Conservation (phyloP, 1,139 yeast genomes). For the Ogataea hybrid region DNA sequence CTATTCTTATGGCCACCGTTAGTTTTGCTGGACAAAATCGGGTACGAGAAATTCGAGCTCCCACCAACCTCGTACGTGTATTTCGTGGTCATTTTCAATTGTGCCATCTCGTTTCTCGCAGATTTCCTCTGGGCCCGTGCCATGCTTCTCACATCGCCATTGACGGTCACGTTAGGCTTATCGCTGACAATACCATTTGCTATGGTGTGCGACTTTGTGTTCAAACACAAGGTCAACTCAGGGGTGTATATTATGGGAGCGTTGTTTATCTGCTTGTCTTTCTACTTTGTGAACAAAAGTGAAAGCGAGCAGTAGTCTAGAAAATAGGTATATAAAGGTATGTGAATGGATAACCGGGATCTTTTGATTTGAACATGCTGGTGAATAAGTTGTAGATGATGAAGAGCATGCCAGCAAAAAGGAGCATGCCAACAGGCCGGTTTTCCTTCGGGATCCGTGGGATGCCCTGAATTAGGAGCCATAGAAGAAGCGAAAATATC, state of each 20-base stretch:
- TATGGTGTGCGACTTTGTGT: conserved; percentile 81
- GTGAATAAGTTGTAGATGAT: conserved; percentile 35
- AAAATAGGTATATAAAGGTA: conserved; percentile 16
- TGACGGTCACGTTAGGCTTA: conserved; percentile 92
- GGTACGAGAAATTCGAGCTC: conserved; percentile 66
- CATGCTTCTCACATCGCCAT: conserved; percentile 85
- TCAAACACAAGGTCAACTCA: conserved; percentile 63
- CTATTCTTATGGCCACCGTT: conserved; percentile 83
- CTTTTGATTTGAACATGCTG: conserved; percentile 37
- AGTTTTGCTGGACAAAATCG: conserved; percentile 57
- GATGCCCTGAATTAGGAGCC: conserved; percentile 34
- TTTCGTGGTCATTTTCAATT: conserved; percentile 58
- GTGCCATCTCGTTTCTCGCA: conserved; percentile 74
- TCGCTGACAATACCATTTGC: conserved; percentile 94
- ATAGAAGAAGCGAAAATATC: conserved; percentile 39
- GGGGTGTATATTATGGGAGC: conserved; percentile 77
- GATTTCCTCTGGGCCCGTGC: conserved; percentile 97
- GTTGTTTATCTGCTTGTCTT: conserved; percentile 71
- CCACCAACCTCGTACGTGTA: conserved; percentile 59
- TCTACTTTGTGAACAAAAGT: conserved; percentile 76
- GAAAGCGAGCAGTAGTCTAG: conserved; percentile 52
- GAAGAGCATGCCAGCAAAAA: conserved; percentile 31
- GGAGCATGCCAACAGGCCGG: conserved; percentile 21
- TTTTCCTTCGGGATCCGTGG: conserved; percentile 20
- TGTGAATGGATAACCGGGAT: conserved; percentile 37